Base-by-base conservation (phyloP, 1,284 basidiomycete species). In the Trichosporon sp. region DNA sequence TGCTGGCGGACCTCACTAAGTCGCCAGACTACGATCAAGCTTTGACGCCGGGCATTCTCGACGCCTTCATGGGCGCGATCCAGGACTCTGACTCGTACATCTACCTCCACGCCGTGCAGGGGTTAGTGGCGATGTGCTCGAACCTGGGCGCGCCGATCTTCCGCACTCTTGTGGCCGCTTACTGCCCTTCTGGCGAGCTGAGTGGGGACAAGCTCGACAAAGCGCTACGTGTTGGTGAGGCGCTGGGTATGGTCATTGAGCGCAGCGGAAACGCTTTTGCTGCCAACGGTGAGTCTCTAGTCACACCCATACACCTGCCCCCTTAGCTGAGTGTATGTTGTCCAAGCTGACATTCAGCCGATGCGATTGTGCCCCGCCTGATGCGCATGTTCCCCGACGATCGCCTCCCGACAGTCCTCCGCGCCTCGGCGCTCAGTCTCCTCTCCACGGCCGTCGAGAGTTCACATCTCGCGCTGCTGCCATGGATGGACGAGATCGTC, bases 11-110 rank as follows among this genome's bases (percentile, higher is more conserved):
- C 70, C 85, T 95, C 27, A 86, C 92, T 16, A 81, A 71, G 13
- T 49, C 84, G 4, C 80, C 82, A 8, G 67, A 60, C 19, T 65
- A 71, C 67, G 66, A 73, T 58, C 44, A 37, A 3, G 88, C 89
- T 0, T 83, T 96, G 14, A 79, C 89, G 4, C 92, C 92, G 0
- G 88, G 88, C 1, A 91, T 97, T 69, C 81, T 95, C 52, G 90
- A 91, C 54, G 89, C 97, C 59, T 95, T 96, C 76, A 79, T 96
- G 66, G 87, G 91, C 71, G 86, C 88, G 0, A 81, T 96, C 3
- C 89, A 93, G 73, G 93, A 97, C 71, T 90, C 95, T 58, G 95
- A 99, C 75, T 93, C 91, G 33, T 98, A 95, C 79, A 88, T 98
- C 64, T 98, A 94, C 77, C 82, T 98, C 62, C 95, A 95, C 74